phyloP scores from a whole-genome alignment of 345 rosid species.

The Angophora floribunda region DNA sequence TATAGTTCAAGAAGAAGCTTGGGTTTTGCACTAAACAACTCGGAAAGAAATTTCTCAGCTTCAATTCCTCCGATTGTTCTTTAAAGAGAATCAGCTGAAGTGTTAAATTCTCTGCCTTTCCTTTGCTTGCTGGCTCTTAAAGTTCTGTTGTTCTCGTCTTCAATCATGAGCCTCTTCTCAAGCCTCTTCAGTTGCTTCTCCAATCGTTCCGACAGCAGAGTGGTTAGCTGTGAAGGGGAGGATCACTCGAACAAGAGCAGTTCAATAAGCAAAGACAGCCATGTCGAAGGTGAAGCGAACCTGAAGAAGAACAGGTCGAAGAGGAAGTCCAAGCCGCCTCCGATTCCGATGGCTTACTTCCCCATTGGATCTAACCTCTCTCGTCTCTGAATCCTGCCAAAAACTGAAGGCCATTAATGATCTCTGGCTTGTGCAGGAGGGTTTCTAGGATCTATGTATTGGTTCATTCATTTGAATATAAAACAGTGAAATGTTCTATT shows the following conservation, averaged over 20 bases:
- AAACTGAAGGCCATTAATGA: neutral
- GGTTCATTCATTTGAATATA: neutral
- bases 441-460: neutral
- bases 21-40: neutral
- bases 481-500: neutral
- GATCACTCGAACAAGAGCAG: neutral
- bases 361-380: neutral
- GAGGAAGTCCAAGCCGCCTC: neutral
- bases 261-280: neutral
- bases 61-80: neutral
- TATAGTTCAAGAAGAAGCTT: neutral
- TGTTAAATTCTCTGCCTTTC: neutral
- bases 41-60: neutral
- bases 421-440: neutral
- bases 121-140: no score
- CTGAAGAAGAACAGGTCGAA: neutral
- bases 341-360: neutral
- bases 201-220: neutral
- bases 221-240: neutral
- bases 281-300: neutral
- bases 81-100: neutral
- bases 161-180: conserved; percentile 9
- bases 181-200: neutral
- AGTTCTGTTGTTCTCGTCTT: neutral
- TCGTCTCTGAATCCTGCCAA: neutral